These are phyloP conservation scores for Talaromyces borbonicus DNA, from an alignment of 495 filamentous ascomycete species.

Conservation along the genomic window DNA sequence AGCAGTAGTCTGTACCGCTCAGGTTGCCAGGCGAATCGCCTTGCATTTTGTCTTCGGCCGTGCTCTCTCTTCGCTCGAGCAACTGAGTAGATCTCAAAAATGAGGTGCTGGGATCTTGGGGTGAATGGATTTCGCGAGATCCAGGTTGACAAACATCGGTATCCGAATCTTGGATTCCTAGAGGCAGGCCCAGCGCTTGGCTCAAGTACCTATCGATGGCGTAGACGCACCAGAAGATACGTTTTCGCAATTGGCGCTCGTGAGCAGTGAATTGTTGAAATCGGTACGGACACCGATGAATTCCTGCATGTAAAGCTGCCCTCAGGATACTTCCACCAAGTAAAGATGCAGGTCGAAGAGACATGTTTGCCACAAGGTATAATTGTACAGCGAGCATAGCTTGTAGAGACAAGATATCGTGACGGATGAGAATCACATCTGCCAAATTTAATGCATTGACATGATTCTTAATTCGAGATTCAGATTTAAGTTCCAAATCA, in stretches of 20 bases:
- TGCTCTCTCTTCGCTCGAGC: no score
- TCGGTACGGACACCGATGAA: conserved; percentile 34
- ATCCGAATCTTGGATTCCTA: conserved; percentile 35
- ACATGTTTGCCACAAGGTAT: conserved; percentile 31
- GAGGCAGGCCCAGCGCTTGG: conserved; percentile 34
- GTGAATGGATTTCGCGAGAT: conserved; percentile 21
- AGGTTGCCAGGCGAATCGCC: no score
- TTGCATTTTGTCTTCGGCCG: no score
- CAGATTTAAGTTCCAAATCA: conserved; percentile 16
- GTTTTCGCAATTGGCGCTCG: conserved; percentile 31
- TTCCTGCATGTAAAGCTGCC: conserved; percentile 31
- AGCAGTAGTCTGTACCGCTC: no score
- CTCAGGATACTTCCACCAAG: conserved; percentile 31
- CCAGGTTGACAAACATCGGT: conserved; percentile 31
- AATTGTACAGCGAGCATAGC: conserved; percentile 28
- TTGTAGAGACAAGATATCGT: conserved; percentile 29
- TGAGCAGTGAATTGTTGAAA: conserved; percentile 31
- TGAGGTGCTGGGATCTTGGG: background rate
- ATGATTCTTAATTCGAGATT: conserved; percentile 21
- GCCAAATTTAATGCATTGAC: conserved; percentile 21
- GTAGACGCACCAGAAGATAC: conserved; percentile 44
- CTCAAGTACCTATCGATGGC: conserved; percentile 39
- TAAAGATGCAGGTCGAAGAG: conserved; percentile 27
- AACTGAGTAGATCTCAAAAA: background rate
- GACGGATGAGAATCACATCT: conserved; percentile 19